Percentiles rank a stretch among this genome's conserved stretches.
Conservation (phyloP, 2,329 filamentous ascomycete species). For the Sclerotinia spermophila region DNA sequence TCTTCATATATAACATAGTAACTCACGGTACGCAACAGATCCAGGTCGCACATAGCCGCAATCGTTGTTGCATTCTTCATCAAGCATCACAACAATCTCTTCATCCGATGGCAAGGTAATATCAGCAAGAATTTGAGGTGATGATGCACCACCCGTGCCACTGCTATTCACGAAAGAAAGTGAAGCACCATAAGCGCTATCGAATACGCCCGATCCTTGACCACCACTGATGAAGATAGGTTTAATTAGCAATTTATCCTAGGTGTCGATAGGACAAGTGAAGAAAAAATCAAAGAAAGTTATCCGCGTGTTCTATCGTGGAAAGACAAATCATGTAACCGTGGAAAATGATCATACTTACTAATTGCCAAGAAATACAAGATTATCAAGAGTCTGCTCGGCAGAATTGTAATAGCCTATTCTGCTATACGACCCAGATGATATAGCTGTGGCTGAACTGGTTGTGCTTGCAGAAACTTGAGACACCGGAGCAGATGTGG, state of each 20-base stretch:
- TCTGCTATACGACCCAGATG: slow-evolving; percentile 40
- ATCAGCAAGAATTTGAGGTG: slow-evolving; percentile 49
- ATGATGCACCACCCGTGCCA: slow-evolving; percentile 44
- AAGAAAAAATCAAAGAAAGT: background rate
- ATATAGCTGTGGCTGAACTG: background rate
- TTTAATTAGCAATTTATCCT: background rate
- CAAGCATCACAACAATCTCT: slow-evolving; percentile 51
- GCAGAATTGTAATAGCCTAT: slow-evolving; percentile 47
- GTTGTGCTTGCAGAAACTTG: slow-evolving; percentile 24
- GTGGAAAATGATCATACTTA: background rate
- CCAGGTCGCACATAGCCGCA: slow-evolving; percentile 49
- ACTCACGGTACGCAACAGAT: slow-evolving; percentile 48
- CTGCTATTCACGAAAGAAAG: slow-evolving; percentile 41
- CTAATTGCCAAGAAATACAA: slow-evolving; percentile 57
- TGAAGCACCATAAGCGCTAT: slow-evolving; percentile 30
- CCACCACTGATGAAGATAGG: slow-evolving; percentile 41
- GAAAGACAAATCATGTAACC: background rate
- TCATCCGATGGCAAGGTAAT: slow-evolving; percentile 45
- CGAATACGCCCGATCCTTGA: slow-evolving; percentile 51
- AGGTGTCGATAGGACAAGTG: background rate
- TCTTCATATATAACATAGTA: background rate
- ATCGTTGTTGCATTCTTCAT: slow-evolving; percentile 45
- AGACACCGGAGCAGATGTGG: background rate
- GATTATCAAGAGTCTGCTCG: slow-evolving; percentile 44
- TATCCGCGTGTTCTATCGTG: too few relatives aligned